Evolutionary conservation across 495 filamentous ascomycete genomes (phyloP).

Genomic region (Hypoxylon cercidicola): DNA sequence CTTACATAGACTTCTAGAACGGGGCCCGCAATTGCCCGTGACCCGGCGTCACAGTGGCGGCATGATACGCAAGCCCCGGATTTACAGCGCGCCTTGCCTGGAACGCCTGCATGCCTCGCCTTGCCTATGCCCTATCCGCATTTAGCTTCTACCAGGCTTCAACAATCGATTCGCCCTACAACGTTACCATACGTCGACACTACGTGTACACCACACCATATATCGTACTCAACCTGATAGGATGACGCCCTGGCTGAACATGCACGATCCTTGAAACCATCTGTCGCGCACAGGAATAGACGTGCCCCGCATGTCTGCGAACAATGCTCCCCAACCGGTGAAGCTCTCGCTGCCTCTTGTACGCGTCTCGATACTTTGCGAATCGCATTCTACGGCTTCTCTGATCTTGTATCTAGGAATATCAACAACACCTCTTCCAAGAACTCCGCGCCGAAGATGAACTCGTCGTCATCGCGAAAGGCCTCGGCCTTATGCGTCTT

Average conservation of each 20-base stretch:
- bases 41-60: slow-evolving; percentile 46
- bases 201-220: neutral
- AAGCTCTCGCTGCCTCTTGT: slow-evolving; percentile 94
- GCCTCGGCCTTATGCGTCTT: slow-evolving; percentile 88
- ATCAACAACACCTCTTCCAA: slow-evolving; percentile 91
- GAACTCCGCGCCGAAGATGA: slow-evolving; percentile 92
- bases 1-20: slow-evolving; percentile 23
- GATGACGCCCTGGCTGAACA: slow-evolving; percentile 26
- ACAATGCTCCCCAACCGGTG: slow-evolving; percentile 72
- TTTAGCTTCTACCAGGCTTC: slow-evolving; percentile 1
- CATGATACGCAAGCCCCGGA: slow-evolving; percentile 40
- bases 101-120: neutral
- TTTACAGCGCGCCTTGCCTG: slow-evolving; percentile 27
- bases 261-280: slow-evolving; percentile 36
- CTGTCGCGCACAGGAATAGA: slow-evolving; percentile 25
- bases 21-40: slow-evolving; percentile 42
- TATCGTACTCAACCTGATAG: slow-evolving; percentile 11
- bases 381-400: neutral
- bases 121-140: neutral
- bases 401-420: slow-evolving; percentile 59
- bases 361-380: slow-evolving; percentile 39
- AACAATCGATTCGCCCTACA: neutral
- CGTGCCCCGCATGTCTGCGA: slow-evolving; percentile 60
- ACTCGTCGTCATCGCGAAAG: slow-evolving; percentile 88
- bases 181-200: slow-evolving; percentile 14